Evolutionary conservation across 73 alveolate genomes (phyloP), one percentile per base, ranked within the genome.

Genomic region (Halteria grandinella): DNA sequence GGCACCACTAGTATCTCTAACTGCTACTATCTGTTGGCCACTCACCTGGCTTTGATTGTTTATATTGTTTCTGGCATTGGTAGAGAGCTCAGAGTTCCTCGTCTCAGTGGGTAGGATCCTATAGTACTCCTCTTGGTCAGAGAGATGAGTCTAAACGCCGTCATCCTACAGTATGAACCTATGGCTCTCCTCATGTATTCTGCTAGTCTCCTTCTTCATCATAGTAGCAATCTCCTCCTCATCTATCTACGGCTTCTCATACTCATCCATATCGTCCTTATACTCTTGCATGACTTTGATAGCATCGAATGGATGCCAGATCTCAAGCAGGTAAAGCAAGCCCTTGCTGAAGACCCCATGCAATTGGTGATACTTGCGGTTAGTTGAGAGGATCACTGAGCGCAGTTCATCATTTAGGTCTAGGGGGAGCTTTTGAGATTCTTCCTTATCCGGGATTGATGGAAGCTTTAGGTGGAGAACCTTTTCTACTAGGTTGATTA

Each of bases 141-240:
- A n/a, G n/a, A n/a, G n/a, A n/a, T n/a, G n/a, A n/a, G n/a, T n/a
- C n/a, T n/a, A n/a, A n/a, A n/a, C n/a, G n/a, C n/a, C n/a, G n/a
- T n/a, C n/a, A n/a, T n/a, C n/a, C n/a, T n/a, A n/a, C n/a, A n/a
- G n/a, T n/a, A n/a, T n/a, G n/a, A n/a, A n/a, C n/a, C n/a, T n/a
- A n/a, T n/a, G n/a, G n/a, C n/a, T n/a, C n/a, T n/a, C n/a, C n/a
- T n/a, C n/a, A n/a, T n/a, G n/a, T n/a, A n/a, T n/a, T n/a, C n/a
- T n/a, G n/a, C n/a, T n/a, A n/a, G n/a, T n/a, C 60, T 40, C 44
- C 37, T 37, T 69, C 78, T 53, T 29, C 76, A 24, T 49, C 69
- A 24, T 71, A 14, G n/a, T n/a, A 12, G 78, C 71, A n/a, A 5
- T n/a, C 25, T n/a, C 79, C 8, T 71, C 79, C 36, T 82, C 85